Percentiles rank a stretch among this genome's conserved stretches.
Conservation (phyloP, 2,329 filamentous ascomycete species). For the Penicillium glabrum region DNA sequence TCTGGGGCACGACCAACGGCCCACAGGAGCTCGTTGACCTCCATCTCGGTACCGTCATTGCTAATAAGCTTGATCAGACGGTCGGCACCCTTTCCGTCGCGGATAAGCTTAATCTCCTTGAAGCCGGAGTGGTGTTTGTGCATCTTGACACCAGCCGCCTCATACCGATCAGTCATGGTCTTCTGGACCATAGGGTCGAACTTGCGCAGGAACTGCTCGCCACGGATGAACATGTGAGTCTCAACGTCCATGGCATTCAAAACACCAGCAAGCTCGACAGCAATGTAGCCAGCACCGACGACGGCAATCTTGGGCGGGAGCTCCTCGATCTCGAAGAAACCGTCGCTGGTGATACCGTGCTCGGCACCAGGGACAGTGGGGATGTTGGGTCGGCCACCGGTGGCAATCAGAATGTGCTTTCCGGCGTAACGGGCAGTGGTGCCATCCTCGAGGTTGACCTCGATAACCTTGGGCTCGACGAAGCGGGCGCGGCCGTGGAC, state of each 20-base stretch:
- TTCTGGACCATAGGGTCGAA: conserved; percentile 56
- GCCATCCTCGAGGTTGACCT: conserved; percentile 46
- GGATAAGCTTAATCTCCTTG: conserved; percentile 48
- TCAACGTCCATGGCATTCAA: conserved; percentile 51
- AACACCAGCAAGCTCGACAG: conserved; percentile 53
- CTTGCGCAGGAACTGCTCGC: conserved; percentile 49
- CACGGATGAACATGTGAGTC: conserved; percentile 53
- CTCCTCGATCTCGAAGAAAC: conserved; percentile 53
- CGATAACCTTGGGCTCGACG: conserved; percentile 44
- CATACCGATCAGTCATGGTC: conserved; percentile 53
- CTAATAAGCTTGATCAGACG: conserved; percentile 48
- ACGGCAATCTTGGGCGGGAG: conserved; percentile 52
- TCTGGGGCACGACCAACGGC: conserved; percentile 50
- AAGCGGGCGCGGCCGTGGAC: conserved; percentile 51
- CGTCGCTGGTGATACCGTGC: conserved; percentile 53
- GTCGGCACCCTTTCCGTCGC: conserved; percentile 47
- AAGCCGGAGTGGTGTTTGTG: conserved; percentile 49
- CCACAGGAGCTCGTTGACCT: conserved; percentile 53
- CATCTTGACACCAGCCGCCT: conserved; percentile 48
- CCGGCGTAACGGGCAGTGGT: conserved; percentile 40
- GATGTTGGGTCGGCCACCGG: conserved; percentile 47
- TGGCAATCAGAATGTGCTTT: conserved; percentile 51
- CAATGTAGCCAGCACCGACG: conserved; percentile 53
- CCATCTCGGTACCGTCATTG: conserved; percentile 44
- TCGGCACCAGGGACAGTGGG: conserved; percentile 48